Conservation (phyloP, 2,329 filamentous ascomycete genomes). For the Cladophialophora yegresii region DNA sequence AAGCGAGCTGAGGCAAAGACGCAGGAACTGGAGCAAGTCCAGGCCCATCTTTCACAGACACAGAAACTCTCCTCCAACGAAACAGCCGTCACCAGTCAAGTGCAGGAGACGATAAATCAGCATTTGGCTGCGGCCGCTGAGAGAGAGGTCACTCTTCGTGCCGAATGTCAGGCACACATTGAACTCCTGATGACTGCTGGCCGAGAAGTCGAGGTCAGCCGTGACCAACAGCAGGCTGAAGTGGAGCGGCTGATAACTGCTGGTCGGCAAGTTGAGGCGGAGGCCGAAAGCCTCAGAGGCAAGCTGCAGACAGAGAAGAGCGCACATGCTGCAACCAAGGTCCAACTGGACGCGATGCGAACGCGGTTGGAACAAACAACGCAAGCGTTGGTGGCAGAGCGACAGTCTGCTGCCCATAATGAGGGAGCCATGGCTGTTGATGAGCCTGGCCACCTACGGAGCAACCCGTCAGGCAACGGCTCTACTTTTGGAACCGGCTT, state of each 20-base stretch:
- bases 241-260: not conserved
- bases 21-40: not conserved
- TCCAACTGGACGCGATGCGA: not conserved
- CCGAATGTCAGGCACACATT: not conserved
- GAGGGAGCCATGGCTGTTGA: not conserved
- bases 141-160: not conserved
- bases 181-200: not conserved
- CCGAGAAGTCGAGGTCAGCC: not conserved
- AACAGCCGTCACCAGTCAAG: not conserved
- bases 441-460: not conserved
- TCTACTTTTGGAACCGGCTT: not conserved
- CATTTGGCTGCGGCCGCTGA: not conserved
- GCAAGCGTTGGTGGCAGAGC: not conserved
- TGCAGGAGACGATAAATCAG: not conserved
- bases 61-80: not conserved
- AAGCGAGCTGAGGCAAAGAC: not conserved
- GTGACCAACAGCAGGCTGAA: not conserved
- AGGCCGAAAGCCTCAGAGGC: not conserved
- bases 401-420: not conserved
- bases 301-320: not conserved
- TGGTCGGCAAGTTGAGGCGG: not conserved
- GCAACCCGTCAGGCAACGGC: not conserved
- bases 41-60: not conserved
- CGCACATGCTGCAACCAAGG: not conserved
- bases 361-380: not conserved